phyloP scores from a whole-genome alignment of 257 asterid genomes.

The Gentiana dahurica region DNA sequence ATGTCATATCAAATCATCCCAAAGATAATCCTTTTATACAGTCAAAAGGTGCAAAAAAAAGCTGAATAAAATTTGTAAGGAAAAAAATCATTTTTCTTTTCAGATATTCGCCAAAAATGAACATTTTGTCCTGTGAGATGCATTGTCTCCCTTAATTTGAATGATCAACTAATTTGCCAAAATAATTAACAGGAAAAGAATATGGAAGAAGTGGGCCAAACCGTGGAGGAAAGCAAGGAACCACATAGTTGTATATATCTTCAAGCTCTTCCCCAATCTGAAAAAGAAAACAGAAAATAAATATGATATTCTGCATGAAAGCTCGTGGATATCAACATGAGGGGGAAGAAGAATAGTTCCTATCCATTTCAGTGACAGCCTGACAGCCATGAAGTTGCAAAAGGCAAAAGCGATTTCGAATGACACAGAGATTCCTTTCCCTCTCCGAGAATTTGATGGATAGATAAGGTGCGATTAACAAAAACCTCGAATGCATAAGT shows the following conservation, averaged over 20 bases:
- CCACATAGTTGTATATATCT: slow-evolving; percentile 80
- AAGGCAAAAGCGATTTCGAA: neutral
- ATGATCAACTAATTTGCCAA: too few relatives aligned
- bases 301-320: neutral
- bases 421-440: too few relatives aligned
- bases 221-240: slow-evolving; percentile 99
- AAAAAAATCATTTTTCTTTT: too few relatives aligned
- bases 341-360: neutral
- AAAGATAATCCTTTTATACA: neutral
- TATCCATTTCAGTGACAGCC: neutral
- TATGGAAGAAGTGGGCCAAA: slow-evolving; percentile 10
- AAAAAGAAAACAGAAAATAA: slow-evolving; percentile 12
- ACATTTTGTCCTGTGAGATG: too few relatives aligned
- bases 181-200: too few relatives aligned
- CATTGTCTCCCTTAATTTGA: too few relatives aligned
- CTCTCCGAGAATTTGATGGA: too few relatives aligned
- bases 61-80: too few relatives aligned
- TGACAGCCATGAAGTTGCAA: neutral
- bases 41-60: neutral
- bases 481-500: too few relatives aligned
- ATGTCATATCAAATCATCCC: neutral
- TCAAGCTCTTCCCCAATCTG: slow-evolving; percentile 99
- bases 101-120: too few relatives aligned
- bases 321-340: neutral
- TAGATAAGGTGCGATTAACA: too few relatives aligned